These are phyloP conservation scores for Isatis tinctoria DNA, from an alignment of 345 rosid genomes.

Conservation along the genomic window DNA sequence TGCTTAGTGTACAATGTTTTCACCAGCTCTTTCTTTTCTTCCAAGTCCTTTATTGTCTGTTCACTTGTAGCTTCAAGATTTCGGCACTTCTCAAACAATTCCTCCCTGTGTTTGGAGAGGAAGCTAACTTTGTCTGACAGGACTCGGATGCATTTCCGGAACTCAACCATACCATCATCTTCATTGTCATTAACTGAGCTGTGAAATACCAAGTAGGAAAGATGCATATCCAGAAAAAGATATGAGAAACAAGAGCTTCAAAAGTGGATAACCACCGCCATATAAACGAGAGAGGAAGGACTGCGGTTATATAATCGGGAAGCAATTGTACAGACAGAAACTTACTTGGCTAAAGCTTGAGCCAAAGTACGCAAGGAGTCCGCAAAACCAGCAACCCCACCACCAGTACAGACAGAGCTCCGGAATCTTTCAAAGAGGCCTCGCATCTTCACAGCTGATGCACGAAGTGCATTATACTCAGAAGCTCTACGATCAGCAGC, in stretches of 20 bases:
- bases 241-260: constrained; percentile 14
- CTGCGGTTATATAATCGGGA: not conserved
- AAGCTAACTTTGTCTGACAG: constrained; percentile 78
- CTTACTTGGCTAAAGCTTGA: constrained; percentile 91
- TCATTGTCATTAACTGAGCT: constrained; percentile 68
- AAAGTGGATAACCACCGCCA: not conserved
- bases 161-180: constrained; percentile 69
- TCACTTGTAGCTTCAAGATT: constrained; percentile 68
- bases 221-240: constrained; percentile 9
- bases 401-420: constrained; percentile 55
- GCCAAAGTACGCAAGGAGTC: constrained; percentile 76
- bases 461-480: constrained; percentile 72
- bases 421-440: constrained; percentile 80
- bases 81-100: constrained; percentile 67
- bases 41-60: constrained; percentile 71
- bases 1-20: constrained; percentile 77
- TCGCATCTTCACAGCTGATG: constrained; percentile 84
- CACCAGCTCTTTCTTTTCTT: constrained; percentile 74
- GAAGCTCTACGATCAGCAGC: constrained; percentile 90
- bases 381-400: constrained; percentile 68
- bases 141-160: constrained; percentile 64
- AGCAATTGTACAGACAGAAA: constrained; percentile 13
- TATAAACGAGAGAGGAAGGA: not conserved
- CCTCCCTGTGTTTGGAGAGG: constrained; percentile 71
- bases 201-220: constrained; percentile 31